phyloP scores from a whole-genome alignment of 345 rosid species.

The Raphanus sativus region DNA sequence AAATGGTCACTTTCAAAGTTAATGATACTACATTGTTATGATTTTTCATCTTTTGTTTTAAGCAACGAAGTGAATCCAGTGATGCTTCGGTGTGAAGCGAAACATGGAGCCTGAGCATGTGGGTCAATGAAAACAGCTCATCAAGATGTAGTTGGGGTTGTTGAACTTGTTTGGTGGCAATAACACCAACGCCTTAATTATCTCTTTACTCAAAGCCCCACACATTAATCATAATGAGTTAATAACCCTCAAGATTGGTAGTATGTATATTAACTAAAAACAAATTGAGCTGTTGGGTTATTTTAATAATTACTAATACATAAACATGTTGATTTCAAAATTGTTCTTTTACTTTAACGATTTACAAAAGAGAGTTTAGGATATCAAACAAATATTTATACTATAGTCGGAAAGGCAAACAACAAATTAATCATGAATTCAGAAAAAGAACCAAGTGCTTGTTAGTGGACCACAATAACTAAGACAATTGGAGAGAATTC shows the following conservation, averaged over 20 bases:
- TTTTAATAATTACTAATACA: not conserved
- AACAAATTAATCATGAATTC: not conserved
- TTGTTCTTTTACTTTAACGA: not conserved
- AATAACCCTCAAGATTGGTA: not conserved
- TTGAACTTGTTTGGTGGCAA: conserved; percentile 35
- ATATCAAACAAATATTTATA: not conserved
- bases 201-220: conserved; percentile 26
- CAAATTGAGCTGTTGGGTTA: not conserved
- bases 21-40: not conserved
- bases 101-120: conserved; percentile 5
- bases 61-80: conserved; percentile 19
- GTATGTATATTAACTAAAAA: not conserved
- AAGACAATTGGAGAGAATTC: not conserved
- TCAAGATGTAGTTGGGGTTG: conserved; percentile 31
- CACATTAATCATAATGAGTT: conserved; percentile 15
- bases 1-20: not conserved
- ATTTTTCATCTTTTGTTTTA: not conserved
- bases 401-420: not conserved
- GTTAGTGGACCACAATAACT: conserved; percentile 23
- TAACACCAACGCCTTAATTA: not conserved
- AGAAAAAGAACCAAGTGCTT: conserved; percentile 12
- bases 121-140: conserved; percentile 36
- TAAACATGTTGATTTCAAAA: not conserved
- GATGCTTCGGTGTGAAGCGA: conserved; percentile 30
- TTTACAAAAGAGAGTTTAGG: not conserved